Conservation (phyloP, 257 asterid genomes). For the Salvia rosmarinus region DNA sequence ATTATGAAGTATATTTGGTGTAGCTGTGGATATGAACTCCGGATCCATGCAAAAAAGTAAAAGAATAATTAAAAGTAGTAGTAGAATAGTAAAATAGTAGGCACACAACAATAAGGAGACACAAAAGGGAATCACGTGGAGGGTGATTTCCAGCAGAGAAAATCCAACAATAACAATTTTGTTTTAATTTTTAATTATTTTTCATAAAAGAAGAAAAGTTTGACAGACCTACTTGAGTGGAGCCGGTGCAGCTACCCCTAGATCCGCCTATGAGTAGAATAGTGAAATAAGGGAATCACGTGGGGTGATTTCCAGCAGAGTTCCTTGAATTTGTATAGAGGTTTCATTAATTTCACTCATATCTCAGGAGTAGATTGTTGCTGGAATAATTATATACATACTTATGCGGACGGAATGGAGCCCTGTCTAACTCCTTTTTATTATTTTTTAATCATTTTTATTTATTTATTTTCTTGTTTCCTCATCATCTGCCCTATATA, state of each 20-base stretch:
- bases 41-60: constrained; percentile 42
- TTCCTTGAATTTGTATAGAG: constrained; percentile 59
- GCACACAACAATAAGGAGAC: too few species aligned
- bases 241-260: too few species aligned
- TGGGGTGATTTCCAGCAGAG: constrained; percentile 72
- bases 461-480: not conserved
- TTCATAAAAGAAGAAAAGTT: too few species aligned
- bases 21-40: constrained; percentile 1
- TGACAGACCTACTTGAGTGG: too few species aligned
- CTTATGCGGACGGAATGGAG: constrained; percentile 45
- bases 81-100: constrained; percentile 29
- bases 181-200: too few species aligned
- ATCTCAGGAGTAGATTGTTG: constrained; percentile 60
- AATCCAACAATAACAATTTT: too few species aligned
- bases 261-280: not conserved
- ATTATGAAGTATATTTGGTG: too few species aligned
- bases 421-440: constrained; percentile 29
- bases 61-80: not conserved
- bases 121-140: constrained; percentile 59
- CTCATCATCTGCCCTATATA: not conserved
- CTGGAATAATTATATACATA: constrained; percentile 38
- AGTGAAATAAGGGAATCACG: constrained; percentile 45
- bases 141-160: too few species aligned
- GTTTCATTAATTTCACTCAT: constrained; percentile 35
- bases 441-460: too few species aligned